Percentiles rank a stretch among this genome's conserved stretches.
Evolutionary conservation across 148 eudicot species (phyloP).

Genomic region (Rhododendron mucronatum): DNA sequence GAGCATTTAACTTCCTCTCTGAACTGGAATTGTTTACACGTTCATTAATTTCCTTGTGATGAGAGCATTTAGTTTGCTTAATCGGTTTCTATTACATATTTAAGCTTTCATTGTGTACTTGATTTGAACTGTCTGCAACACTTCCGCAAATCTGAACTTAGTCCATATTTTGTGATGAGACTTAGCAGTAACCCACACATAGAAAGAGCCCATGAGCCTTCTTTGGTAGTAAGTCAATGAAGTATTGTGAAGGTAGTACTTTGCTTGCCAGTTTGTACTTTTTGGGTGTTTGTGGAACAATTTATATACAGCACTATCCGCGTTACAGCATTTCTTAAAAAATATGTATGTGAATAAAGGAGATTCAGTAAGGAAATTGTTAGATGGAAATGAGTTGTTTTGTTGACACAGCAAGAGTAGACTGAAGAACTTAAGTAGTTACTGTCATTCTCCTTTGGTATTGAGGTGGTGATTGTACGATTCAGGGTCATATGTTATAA

Average conservation of each 20-base stretch:
- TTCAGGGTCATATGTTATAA: not conserved
- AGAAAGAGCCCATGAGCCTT: not conserved
- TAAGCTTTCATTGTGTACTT: not conserved
- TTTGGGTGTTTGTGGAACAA: not conserved
- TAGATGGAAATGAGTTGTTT: not conserved
- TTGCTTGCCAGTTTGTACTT: not conserved
- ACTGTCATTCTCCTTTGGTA: not conserved
- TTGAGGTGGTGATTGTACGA: not conserved
- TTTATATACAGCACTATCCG: not conserved
- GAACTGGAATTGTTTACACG: not conserved
- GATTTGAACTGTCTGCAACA: not conserved
- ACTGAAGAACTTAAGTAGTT: not conserved
- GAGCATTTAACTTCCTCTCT: not conserved
- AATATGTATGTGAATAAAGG: not conserved
- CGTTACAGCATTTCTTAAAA: not conserved
- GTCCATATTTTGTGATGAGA: not conserved
- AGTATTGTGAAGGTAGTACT: not conserved
- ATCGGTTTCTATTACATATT: not conserved
- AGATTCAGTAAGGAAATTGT: not conserved
- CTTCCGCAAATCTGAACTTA: not conserved
- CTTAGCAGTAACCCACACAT: not conserved
- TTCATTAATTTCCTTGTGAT: not conserved
- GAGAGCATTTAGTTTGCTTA: not conserved
- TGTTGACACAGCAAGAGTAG: not conserved
- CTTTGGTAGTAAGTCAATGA: not conserved